phyloP scores from a whole-genome alignment of 2,329 filamentous ascomycete genomes.

The Clarireedia hainanense region DNA sequence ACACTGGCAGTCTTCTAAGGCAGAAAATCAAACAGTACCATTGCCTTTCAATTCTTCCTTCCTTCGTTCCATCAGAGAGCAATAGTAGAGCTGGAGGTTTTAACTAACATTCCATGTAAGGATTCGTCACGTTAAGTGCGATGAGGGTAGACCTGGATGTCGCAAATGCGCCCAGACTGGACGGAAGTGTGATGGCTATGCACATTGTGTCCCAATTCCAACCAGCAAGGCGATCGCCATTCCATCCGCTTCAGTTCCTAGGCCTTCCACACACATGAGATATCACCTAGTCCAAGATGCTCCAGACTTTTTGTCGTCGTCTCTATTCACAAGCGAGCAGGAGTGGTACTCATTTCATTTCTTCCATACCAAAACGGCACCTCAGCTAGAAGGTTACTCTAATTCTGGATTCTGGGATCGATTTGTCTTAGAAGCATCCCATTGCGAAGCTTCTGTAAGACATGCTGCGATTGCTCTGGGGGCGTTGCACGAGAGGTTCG shows the following conservation, averaged over 20 bases:
- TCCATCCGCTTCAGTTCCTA: not conserved
- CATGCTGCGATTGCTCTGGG: conserved; percentile 18
- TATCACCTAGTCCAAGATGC: not conserved
- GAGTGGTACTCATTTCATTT: conserved; percentile 44
- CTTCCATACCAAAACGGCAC: conserved; percentile 50
- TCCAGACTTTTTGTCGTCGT: not conserved
- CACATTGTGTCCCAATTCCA: conserved; percentile 1
- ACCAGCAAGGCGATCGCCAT: not conserved
- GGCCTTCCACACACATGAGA: not conserved
- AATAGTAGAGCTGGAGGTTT: not conserved
- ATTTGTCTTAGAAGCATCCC: conserved; percentile 52
- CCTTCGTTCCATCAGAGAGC: not conserved
- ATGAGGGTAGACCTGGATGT: conserved; percentile 11
- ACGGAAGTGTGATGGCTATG: conserved; percentile 10
- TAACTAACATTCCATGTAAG: conserved; percentile 6
- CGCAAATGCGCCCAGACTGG: conserved; percentile 6
- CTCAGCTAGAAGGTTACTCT: conserved; percentile 56
- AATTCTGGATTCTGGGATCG: conserved; percentile 55
- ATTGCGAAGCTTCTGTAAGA: conserved; percentile 31
- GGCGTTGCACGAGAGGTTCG: conserved; percentile 15
- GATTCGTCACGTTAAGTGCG: conserved; percentile 11
- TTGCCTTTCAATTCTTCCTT: not conserved
- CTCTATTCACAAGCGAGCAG: conserved; percentile 2
- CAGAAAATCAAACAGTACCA: not conserved
- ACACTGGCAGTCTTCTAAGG: too few relatives aligned